Percentiles rank a stretch among this genome's conserved stretches.
phyloP scores from a whole-genome alignment of 2,329 filamentous ascomycete species.

The Pseudocercospora vitis region DNA sequence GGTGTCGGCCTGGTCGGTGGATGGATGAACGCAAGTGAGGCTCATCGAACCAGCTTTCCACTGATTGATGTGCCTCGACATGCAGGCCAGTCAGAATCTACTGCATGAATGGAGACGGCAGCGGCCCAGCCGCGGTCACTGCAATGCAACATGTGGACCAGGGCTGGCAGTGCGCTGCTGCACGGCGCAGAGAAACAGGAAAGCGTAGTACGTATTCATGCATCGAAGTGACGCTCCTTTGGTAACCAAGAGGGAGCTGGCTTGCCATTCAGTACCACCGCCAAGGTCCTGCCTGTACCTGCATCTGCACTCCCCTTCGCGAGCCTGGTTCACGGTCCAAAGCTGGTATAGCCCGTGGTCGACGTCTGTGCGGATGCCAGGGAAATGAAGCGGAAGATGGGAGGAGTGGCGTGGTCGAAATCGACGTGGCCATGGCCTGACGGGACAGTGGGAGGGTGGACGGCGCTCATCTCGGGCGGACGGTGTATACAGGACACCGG shows the following conservation, averaged over 20 bases:
- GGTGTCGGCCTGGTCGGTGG: slow-evolving; percentile 14
- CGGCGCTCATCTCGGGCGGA: background rate
- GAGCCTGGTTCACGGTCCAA: slow-evolving; percentile 15
- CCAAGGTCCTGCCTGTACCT: slow-evolving; percentile 19
- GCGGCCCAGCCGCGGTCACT: slow-evolving; percentile 14
- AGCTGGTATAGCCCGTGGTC: slow-evolving; percentile 2
- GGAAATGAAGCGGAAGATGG: background rate
- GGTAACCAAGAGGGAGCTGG: slow-evolving; percentile 14
- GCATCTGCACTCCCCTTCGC: slow-evolving; percentile 14
- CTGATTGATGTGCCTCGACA: slow-evolving; percentile 16
- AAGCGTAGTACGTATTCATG: slow-evolving; percentile 16
- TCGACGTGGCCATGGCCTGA: no score
- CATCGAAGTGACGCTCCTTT: slow-evolving; percentile 3
- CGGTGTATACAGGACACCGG: no score
- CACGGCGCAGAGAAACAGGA: slow-evolving; percentile 16
- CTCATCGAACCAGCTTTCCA: slow-evolving; percentile 20
- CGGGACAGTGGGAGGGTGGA: no score
- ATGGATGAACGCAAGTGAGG: slow-evolving; percentile 19
- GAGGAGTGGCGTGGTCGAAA: slow-evolving; percentile 19
- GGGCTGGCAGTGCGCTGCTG: slow-evolving; percentile 9
- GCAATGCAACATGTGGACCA: slow-evolving; percentile 20
- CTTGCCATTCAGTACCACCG: slow-evolving; percentile 23
- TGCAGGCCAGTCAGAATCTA: slow-evolving; percentile 18
- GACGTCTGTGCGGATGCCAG: background rate
- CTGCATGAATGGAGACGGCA: slow-evolving; percentile 17